Conservation (phyloP, 345 rosid genomes). For the Brassica nigra region DNA sequence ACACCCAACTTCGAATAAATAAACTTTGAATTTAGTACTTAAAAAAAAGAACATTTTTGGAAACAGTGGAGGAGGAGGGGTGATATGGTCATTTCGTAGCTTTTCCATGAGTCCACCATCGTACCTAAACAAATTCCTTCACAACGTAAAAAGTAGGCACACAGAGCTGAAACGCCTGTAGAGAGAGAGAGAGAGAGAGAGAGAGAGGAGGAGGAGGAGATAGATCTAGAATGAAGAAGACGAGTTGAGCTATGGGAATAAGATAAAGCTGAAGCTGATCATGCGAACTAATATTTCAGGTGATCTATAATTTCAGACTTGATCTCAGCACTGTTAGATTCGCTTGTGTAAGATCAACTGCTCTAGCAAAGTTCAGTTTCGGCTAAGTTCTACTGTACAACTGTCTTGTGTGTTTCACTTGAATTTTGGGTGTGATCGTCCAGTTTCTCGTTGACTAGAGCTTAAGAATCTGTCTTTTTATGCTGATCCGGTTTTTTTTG, state of each 20-base stretch:
- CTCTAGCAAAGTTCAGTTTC: conserved; percentile 2
- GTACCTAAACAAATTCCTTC: conserved; percentile 33
- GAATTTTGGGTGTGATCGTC: conserved; percentile 4
- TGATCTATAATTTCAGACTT: background rate
- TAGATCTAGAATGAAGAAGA: conserved; percentile 27
- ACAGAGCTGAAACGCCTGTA: conserved; percentile 28
- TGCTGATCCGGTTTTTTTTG: background rate
- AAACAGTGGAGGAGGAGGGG: conserved; percentile 19
- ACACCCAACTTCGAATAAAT: conserved; percentile 32
- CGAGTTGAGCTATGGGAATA: conserved; percentile 10
- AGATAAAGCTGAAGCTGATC: conserved; percentile 24
- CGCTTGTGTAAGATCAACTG: background rate
- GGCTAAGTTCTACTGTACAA: background rate
- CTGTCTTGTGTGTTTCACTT: background rate
- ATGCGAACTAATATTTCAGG: background rate
- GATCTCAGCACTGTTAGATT: conserved; percentile 9
- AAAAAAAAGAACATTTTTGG: conserved; percentile 6
- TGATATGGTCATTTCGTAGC: conserved; percentile 15
- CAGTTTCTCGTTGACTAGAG: background rate
- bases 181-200: background rate
- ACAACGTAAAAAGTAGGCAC: conserved; percentile 33
- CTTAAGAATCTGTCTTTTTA: background rate
- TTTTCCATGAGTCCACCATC: conserved; percentile 37
- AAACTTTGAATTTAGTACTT: background rate
- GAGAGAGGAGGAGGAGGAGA: conserved; percentile 1